Conservation (phyloP, 73 alveolate genomes). For the Tetrahymena elliotti region DNA sequence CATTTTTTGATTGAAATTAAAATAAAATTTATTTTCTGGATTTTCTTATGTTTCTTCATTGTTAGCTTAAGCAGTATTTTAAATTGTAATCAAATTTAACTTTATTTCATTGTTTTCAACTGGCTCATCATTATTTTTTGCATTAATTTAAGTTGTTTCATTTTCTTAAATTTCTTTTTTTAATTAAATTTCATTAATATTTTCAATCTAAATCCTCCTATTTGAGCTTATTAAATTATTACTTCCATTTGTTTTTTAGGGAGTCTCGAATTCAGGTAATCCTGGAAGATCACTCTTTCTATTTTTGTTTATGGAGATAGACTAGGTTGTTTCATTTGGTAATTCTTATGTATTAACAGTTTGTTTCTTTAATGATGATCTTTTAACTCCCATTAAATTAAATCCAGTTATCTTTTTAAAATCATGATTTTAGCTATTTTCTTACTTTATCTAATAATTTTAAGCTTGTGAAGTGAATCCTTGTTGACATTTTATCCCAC, state of each 20-base stretch:
- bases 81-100: no score
- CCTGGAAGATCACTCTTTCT: neutral
- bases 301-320: neutral
- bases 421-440: neutral
- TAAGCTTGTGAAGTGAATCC: neutral
- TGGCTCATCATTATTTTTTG: neutral
- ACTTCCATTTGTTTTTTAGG: neutral
- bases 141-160: neutral
- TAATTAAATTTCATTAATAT: neutral
- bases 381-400: neutral
- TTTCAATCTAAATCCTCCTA: neutral
- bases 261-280: neutral
- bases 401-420: neutral
- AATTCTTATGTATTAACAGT: neutral
- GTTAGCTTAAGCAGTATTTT: neutral
- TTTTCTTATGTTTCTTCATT: neutral
- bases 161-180: neutral
- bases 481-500: neutral
- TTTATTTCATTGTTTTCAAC: neutral
- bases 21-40: no score
- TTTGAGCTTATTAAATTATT: neutral
- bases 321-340: neutral
- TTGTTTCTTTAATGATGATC: neutral
- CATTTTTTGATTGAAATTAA: no score
- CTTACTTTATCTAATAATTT: neutral